Evolutionary conservation across 202 grass and related monocot species (phyloP), one percentile per base, ranked within the genome.

Genomic region (Brachypodium distachyon): DNA sequence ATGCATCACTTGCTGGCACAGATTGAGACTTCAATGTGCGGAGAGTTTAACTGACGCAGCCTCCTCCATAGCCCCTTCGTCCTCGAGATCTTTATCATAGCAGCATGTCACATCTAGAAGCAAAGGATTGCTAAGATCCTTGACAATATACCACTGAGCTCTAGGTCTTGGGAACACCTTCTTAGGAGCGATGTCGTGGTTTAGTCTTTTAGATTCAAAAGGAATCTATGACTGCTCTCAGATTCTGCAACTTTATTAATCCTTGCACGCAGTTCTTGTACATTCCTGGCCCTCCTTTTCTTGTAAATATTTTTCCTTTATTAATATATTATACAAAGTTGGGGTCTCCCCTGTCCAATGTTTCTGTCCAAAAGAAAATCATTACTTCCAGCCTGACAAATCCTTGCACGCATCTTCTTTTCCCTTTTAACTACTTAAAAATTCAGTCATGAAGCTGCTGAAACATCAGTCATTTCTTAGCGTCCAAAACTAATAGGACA

Each of bases 331-430:
- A 42, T 42, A 67, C 40, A 43, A 1, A 4, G 63, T 14, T 1
- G 12, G 23, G 37, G 3, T 27, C 12, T 67, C 63, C 31, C 23
- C 39, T 44, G n/a, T n/a, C n/a, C n/a, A 28, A 1, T 16, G 13
- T 13, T 27, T 66, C 38, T 42, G 3, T 3, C 12, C n/a, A n/a
- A 43, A 66, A 58, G 17, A 39, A 65, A 25, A 49, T 71, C 27
- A 4, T 65, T 68, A 7, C 73, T 66, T n/a, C 48, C 48, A 6
- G 65, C 84, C n/a, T 87, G 64, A 66, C 77, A 16, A 77, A 78
- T 77, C 64, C 46, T 33, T 23, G 46, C 37, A 12, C 73, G 37
- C 38, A 66, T 29, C 14, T 52, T 86, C 40, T 81, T 78, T 81
- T 86, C 33, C 2, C 52, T 70, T 34, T 69, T 81, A 72, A 76